Base-by-base conservation (phyloP, 805 yeast species). In the Candida hungchunana region DNA sequence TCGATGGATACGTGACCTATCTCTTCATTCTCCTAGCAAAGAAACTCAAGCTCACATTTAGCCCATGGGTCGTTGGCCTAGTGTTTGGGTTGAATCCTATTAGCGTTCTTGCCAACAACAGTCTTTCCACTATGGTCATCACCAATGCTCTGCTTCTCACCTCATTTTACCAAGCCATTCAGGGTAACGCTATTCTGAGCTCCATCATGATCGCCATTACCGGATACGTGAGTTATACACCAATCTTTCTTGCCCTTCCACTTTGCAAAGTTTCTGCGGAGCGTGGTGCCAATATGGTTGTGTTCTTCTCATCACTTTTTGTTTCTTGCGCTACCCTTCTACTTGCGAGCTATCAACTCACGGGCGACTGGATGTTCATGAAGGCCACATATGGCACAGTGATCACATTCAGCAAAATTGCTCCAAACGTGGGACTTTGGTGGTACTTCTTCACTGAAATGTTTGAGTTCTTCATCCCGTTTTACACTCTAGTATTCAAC, bases 391-490 rank as follows among this genome's bases (percentile, higher is more conserved):
- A 81, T 52, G 78, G 81, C 12, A 67, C 76, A 4, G 60, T 73
- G 6, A 53, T 86, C 6, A 63, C 66, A 17, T 80, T 85, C 50
- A 69, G 69, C 25, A 89, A 86, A 44, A 75, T 88, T 42, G 69
- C 79, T 5, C 98, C 98, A 18, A 93, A 93, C 60, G 59, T 93
- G 46, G 98, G 98, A 1, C 66, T 93, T 15, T 93, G 99, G 99
- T 93, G 99, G 99, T 93, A 93, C 64, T 79, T 89, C 51, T 93
- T 93, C 66, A 83, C 90, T 27, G 98, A 93, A 60, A 84, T 93
- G 77, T 93, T 93, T 62, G 93, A 82, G 37, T 83, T 79, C 55
- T 93, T 90, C 68, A 72, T 81, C 19, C 78, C 85, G 15, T 88
- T 93, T 53, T 93, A 84, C 66, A 63, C 80, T 26, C 79, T 87